Evolutionary conservation across 306 rosid genomes (phyloP), one percentile per base, ranked within the genome.

Genomic region (Astragalus membranaceus): DNA sequence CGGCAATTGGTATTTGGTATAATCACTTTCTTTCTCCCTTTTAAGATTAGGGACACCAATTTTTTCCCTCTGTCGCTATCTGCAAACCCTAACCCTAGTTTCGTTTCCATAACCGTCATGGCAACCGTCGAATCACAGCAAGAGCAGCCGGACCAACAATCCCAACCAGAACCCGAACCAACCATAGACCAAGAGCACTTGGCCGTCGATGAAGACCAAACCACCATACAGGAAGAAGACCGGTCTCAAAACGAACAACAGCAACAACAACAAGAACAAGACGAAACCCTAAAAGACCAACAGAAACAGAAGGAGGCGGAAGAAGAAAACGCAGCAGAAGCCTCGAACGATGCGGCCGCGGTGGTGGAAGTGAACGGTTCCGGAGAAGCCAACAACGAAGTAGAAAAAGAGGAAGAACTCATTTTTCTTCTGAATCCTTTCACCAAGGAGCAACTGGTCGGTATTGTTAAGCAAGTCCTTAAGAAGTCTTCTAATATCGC

Each of bases 371-470:
- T 71, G 3, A 83, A 81, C 11, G 92, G 84, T 1, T 61, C 53
- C 0, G 85, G 60, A 1, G 87, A 58, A 1, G 43, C 7, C 0
- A 50, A 41, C 30, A 58, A 20, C 23, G 23, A 43, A 10, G 82
- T 76, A 1, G 83, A 61, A 5, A 87, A 73, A 3, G 85, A 75
- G 0, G 79, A 75, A 5, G 89, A 71, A 5, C 80, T 79, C 1
- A 68, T 2, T 8, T 71, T 82, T 75, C 92, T 88, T 67, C 87
- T 88, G 0, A 89, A 88, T 9, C 95, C 95, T 1, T 86, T 88
- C 76, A 73, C 89, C 37, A 86, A 72, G 76, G 95, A 86, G 75
- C 95, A 88, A 65, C 74, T 88, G 0, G 59, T 78, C 37, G 35
- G 3, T 26, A 26, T 26, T 26, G 3, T 26, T 26, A 26, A 26